Base-by-base conservation (phyloP, 169 alveolate genomes). In the Cryptosporidium parvum region DNA sequence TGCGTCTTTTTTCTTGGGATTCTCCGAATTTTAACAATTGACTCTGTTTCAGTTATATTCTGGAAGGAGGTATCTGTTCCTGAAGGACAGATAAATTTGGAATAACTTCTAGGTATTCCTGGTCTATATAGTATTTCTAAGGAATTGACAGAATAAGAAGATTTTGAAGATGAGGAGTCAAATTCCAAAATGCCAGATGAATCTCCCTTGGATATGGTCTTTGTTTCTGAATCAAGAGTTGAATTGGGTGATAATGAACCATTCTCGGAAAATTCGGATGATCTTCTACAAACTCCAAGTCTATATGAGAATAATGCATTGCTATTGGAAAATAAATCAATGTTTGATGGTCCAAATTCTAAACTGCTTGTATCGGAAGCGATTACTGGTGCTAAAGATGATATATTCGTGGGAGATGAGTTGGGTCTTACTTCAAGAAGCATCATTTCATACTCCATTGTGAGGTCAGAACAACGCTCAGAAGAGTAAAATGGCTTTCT, bases 361-460 rank as follows among this genome's bases (percentile, higher is more conserved):
- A 72, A 52, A 18, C 69, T 45, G 37, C 58, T 80, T 0, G 75
- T 67, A 62, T 80, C 89, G 35, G 73, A 61, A 12, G 80, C 45
- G 0, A 80, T 80, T 5, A 80, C 75, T 23, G 89, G 89, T 1
- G 37, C 89, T 8, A 44, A 23, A 5, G 72, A 29, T 3, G 53
- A 45, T 9, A 65, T 42, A 45, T 62, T 80, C 12, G 75, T 59
- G 21, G 89, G 89, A 18, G 75, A 61, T 12, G 75, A 80, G 35
- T 80, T 80, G 7, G 89, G 89, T 23, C 89, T 80, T 18, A 80
- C 89, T 26, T 80, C 89, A 18, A 80, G 53, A n/a, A 80, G 75
- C 89, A 80, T 80, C 89, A 80, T 80, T 48, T 80, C 89, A n/a
- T 80, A 80, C 16, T 80, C 89, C 65, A 80, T 59, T 10, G 89